Evolutionary conservation across 495 filamentous ascomycete species (phyloP).

Genomic region (Halenospora varia): DNA sequence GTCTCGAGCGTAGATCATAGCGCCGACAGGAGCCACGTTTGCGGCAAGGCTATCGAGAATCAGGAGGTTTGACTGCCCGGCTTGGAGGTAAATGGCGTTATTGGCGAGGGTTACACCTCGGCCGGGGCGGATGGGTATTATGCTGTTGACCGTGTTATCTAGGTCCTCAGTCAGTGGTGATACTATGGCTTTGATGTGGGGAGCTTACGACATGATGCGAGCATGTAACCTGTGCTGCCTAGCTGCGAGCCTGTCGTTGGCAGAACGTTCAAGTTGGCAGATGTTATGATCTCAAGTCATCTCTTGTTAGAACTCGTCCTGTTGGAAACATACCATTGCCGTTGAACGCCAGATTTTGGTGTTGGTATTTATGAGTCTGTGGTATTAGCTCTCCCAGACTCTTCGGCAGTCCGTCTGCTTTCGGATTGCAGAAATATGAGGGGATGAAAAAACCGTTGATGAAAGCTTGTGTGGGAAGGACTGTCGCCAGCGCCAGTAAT

Average conservation of each 20-base stretch:
- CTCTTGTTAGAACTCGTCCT: not conserved
- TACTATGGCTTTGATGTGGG: not conserved
- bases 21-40: not conserved
- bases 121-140: not conserved
- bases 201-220: conserved; percentile 5
- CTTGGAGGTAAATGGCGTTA: not conserved
- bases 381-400: conserved; percentile 2
- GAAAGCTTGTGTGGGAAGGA: conserved; percentile 8
- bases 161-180: not conserved
- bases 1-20: not conserved
- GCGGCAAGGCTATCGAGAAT: not conserved
- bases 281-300: not conserved
- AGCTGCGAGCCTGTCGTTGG: not conserved
- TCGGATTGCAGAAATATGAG: conserved; percentile 8
- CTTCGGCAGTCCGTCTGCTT: conserved; percentile 2
- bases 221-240: conserved; percentile 4
- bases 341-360: not conserved
- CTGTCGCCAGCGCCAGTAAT: conserved; percentile 10
- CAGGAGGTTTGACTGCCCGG: not conserved
- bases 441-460: conserved; percentile 8
- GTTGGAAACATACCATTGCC: not conserved
- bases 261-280: not conserved
- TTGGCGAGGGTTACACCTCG: not conserved
- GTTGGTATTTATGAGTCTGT: not conserved
- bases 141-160: conserved; percentile 2